Evolutionary conservation across 352 stramenopile species (phyloP), one percentile per base, ranked within the genome.

Genomic region (Phytophthora meadii): DNA sequence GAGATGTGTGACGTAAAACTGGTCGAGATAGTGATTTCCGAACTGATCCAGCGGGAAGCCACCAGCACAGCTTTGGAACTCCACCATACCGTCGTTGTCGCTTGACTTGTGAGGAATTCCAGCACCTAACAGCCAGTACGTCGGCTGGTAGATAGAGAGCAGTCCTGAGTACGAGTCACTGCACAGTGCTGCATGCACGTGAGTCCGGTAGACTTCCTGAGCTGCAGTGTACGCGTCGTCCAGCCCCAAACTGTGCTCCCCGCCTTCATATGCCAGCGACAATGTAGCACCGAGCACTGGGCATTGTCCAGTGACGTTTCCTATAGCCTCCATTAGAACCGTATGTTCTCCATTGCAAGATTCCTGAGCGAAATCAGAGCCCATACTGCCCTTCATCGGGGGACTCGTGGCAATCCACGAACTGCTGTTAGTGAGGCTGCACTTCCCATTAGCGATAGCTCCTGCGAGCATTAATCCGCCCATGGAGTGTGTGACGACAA

Each of bases 1-100:
- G 53, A 92, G 66, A 51, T 69, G 58, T 24, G 81, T 82, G 47
- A 81, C 58, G 65, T 92, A 92, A 61, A 87, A 85, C 25, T 61
- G 61, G 27, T 72, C 69, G 1, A 12, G 51, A 64, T 88, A 91
- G 30, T 63, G 68, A 27, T 70, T 52, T 10, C 68, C 55, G 27
- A 86, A 89, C 15, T 78, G 51, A 19, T 67, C 49, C 2, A 54
- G 50, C 0, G 74, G 44, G 7, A 88, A 52, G 1, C 77, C 80
- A 7, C 54, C 75, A 11, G 67, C 53, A 55, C 82, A 91, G 68
- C 80, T 89, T n/a, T 80, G 58, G 53, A 79, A 88, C 54, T 88
- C 81, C 10, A 91, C 70, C 52, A 82, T 44, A 11, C 74, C 74
- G 34, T 79, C 74, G 46, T 82, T 84, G 34, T 74, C 42, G 6